phyloP scores from a whole-genome alignment of 169 alveolate species.

The Cryptosporidium ubiquitum region DNA sequence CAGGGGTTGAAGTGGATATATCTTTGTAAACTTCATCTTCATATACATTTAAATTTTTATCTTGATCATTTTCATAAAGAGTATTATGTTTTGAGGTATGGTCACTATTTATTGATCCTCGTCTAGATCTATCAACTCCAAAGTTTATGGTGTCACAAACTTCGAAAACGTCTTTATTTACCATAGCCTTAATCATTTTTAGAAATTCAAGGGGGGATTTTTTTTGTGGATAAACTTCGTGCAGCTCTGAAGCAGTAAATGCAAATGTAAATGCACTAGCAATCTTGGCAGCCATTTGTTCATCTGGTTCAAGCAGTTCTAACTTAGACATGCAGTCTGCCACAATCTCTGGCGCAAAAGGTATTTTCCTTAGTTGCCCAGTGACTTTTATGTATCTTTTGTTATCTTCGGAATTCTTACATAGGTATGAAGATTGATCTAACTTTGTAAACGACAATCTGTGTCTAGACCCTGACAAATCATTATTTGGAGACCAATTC shows the following conservation, averaged over 20 bases:
- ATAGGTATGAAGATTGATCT: neutral
- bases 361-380: slow-evolving; percentile 76
- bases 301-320: slow-evolving; percentile 82
- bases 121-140: slow-evolving; percentile 72
- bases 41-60: neutral
- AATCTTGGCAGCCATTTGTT: slow-evolving; percentile 83
- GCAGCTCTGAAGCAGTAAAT: slow-evolving; percentile 78
- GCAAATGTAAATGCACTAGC: slow-evolving; percentile 81
- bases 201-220: slow-evolving; percentile 75
- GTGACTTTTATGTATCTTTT: slow-evolving; percentile 64
- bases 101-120: slow-evolving; percentile 74
- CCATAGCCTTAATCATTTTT: slow-evolving; percentile 71
- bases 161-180: slow-evolving; percentile 78
- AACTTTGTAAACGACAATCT: neutral
- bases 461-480: neutral
- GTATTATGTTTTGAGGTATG: slow-evolving; percentile 15
- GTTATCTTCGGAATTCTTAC: slow-evolving; percentile 1
- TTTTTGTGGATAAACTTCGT: slow-evolving; percentile 78
- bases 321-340: slow-evolving; percentile 82
- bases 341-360: slow-evolving; percentile 78
- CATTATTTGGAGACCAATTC: slow-evolving; percentile 6
- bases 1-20: slow-evolving; percentile 19
- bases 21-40: slow-evolving; percentile 59
- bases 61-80: slow-evolving; percentile 30
- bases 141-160: slow-evolving; percentile 77